Evolutionary conservation across 1,284 basidiomycete genomes (phyloP).

Genomic region (Coniophora puteana): DNA sequence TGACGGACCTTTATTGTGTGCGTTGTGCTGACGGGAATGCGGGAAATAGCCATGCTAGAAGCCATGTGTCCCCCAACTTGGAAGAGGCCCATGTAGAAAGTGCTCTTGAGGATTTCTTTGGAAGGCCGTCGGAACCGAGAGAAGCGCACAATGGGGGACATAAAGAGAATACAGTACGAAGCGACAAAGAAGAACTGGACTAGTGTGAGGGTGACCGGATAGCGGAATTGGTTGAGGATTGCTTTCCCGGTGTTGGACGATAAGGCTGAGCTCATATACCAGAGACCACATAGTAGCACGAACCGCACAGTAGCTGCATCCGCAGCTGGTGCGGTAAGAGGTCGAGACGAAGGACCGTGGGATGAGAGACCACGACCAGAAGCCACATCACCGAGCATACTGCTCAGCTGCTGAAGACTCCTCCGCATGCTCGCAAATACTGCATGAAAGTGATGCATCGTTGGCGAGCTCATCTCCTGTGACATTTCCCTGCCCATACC

Average conservation of each 20-base stretch:
- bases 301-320: constrained; percentile 39
- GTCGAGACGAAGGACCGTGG: constrained; percentile 19
- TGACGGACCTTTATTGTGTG: constrained; percentile 93
- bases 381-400: background rate
- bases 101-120: constrained; percentile 69
- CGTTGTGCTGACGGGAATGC: constrained; percentile 96
- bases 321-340: constrained; percentile 13
- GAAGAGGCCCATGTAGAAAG: constrained; percentile 92
- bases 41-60: constrained; percentile 92
- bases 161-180: constrained; percentile 78
- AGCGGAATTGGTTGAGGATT: constrained; percentile 83
- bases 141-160: constrained; percentile 68
- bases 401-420: constrained; percentile 12
- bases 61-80: constrained; percentile 97
- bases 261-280: constrained; percentile 84
- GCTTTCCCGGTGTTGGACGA: constrained; percentile 89
- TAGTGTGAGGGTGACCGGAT: constrained; percentile 93
- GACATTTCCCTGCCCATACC: too few relatives aligned
- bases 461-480: too few relatives aligned
- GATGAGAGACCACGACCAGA: too few relatives aligned
- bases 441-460: constrained; percentile 4
- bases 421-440: constrained; percentile 11
- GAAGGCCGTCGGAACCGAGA: constrained; percentile 69
- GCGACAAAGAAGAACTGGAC: constrained; percentile 96
- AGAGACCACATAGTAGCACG: constrained; percentile 67